A percentile compares a stretch with the other conserved stretches of the same genome.
These are phyloP conservation scores for Cucurbita ficifolia DNA, from an alignment of 306 rosid species.

Conservation along the genomic window DNA sequence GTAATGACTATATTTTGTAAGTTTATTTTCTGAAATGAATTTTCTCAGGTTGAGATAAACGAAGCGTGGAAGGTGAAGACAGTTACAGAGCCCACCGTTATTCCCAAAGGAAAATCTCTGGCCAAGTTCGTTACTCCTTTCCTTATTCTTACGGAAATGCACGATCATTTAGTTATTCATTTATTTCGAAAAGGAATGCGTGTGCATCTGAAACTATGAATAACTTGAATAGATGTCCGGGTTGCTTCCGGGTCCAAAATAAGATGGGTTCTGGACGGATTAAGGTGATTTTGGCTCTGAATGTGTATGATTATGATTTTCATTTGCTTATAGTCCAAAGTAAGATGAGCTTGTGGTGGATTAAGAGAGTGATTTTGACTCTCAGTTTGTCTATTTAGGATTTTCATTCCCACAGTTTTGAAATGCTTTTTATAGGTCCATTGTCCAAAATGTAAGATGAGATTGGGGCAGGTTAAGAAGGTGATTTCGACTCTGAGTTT, in stretches of 20 bases:
- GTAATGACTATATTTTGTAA: background rate
- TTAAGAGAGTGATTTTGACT: background rate
- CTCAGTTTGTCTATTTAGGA: background rate
- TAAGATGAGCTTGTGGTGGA: background rate
- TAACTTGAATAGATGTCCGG: background rate
- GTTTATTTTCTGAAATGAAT: background rate
- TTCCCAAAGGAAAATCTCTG: conserved; percentile 58
- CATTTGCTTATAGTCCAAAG: background rate
- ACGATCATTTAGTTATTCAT: background rate
- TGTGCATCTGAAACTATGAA: background rate
- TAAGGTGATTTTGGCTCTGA: background rate
- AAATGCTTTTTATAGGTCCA: background rate
- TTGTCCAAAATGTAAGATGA: background rate
- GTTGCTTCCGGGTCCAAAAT: background rate
- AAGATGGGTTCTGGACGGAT: background rate
- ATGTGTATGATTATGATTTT: background rate
- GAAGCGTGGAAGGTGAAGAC: conserved; percentile 66
- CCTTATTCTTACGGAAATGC: background rate
- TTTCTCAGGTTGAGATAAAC: conserved; percentile 52
- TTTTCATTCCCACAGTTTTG: background rate
- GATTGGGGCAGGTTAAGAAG: background rate
- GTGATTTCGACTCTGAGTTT: background rate
- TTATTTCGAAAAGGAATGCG: background rate
- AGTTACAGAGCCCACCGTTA: conserved; percentile 42
- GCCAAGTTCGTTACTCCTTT: conserved; percentile 45